Evolutionary conservation across 768 basidiomycete species (phyloP).

Genomic region (Leccinum uliginosum): DNA sequence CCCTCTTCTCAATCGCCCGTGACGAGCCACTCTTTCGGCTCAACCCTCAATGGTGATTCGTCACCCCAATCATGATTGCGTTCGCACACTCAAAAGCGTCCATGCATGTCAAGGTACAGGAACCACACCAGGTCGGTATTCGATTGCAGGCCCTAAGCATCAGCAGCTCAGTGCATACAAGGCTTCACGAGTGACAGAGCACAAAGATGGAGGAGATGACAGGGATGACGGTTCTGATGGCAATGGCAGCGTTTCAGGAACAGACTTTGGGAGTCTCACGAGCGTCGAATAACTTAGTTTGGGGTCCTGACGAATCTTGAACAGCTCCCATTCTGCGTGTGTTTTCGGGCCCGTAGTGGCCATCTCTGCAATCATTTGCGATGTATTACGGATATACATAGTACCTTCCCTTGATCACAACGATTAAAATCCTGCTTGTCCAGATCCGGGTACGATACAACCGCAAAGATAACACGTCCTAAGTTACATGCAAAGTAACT

Average conservation of each 20-base stretch:
- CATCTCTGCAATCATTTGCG: neutral
- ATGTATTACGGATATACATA: slow-evolving; percentile 1
- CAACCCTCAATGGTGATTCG: slow-evolving; percentile 47
- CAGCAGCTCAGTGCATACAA: slow-evolving; percentile 20
- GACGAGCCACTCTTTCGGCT: slow-evolving; percentile 33
- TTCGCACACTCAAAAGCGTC: slow-evolving; percentile 33
- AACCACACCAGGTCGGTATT: slow-evolving; percentile 18
- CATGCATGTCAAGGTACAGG: slow-evolving; percentile 31
- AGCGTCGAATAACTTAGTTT: slow-evolving; percentile 40
- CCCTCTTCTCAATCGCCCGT: slow-evolving; percentile 29
- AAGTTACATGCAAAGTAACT: slow-evolving; percentile 7
- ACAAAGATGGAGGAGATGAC: slow-evolving; percentile 17
- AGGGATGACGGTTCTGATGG: slow-evolving; percentile 35
- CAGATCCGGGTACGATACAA: neutral
- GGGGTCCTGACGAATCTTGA: neutral
- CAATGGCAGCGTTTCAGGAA: slow-evolving; percentile 37
- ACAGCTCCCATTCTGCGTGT: neutral
- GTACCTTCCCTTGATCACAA: neutral
- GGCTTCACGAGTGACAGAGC: slow-evolving; percentile 11
- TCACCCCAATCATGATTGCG: slow-evolving; percentile 36
- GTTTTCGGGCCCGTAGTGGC: neutral
- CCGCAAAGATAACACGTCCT: neutral
- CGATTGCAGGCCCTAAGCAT: slow-evolving; percentile 17
- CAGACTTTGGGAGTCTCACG: slow-evolving; percentile 46
- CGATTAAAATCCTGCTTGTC: neutral